phyloP scores from a whole-genome alignment of 495 filamentous ascomycete genomes.

The Acidomyces sp. region DNA sequence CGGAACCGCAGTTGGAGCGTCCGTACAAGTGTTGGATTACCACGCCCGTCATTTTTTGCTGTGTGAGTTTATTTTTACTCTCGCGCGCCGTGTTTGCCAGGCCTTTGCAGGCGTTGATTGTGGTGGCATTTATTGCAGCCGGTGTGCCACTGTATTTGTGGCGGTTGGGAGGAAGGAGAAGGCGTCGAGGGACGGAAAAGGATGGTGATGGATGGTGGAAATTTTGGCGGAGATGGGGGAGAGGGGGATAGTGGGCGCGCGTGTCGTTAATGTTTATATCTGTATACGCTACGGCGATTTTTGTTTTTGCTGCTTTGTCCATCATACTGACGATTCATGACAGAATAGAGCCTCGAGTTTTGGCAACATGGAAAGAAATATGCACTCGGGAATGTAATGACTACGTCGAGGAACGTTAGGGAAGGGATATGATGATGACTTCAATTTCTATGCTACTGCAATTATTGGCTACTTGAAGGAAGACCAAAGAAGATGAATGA shows the following conservation, averaged over 20 bases:
- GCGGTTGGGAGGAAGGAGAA: slow-evolving; percentile 46
- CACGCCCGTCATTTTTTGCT: slow-evolving; percentile 96
- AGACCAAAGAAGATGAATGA: too few species aligned
- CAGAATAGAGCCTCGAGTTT: too few species aligned
- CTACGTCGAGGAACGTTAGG: too few species aligned
- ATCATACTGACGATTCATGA: too few species aligned
- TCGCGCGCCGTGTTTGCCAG: slow-evolving; percentile 76
- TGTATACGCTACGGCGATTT: too few species aligned
- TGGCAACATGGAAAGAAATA: too few species aligned
- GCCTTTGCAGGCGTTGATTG: slow-evolving; percentile 77
- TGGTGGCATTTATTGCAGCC: slow-evolving; percentile 66
- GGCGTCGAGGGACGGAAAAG: slow-evolving; percentile 2
- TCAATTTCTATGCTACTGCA: too few species aligned
- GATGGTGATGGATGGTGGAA: slow-evolving; percentile 40
- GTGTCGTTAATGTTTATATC: too few species aligned
- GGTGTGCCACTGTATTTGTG: slow-evolving; percentile 83
- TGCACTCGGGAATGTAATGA: too few species aligned
- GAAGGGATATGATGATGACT: too few species aligned
- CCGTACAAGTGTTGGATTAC: slow-evolving; percentile 93
- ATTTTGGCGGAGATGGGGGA: slow-evolving; percentile 42
- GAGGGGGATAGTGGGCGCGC: slow-evolving; percentile 1
- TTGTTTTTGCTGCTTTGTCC: too few species aligned
- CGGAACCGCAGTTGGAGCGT: slow-evolving; percentile 72
- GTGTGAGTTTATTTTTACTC: slow-evolving; percentile 84
- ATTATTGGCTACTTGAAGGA: too few species aligned